phyloP scores from a whole-genome alignment of 2,329 filamentous ascomycete species.

The Pochonia chlamydosporia region DNA sequence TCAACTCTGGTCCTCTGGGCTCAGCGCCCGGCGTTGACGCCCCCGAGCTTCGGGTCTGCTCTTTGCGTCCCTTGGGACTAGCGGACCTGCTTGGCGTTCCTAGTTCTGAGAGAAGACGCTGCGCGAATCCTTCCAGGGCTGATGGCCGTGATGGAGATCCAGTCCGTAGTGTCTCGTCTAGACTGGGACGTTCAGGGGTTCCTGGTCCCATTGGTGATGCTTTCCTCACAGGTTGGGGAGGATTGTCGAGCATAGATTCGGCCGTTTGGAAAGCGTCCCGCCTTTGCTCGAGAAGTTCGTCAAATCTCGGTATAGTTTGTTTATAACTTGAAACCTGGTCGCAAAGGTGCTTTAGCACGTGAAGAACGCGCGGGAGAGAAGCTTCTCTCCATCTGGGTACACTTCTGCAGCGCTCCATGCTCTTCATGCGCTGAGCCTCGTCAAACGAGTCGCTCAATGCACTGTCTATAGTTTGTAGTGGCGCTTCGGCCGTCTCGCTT shows the following conservation, averaged over 20 bases:
- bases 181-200: slow-evolving; percentile 36
- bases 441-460: slow-evolving; percentile 3
- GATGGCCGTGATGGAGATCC: slow-evolving; percentile 48
- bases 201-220: slow-evolving; percentile 24
- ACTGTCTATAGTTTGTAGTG: not conserved
- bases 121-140: slow-evolving; percentile 55
- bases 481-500: slow-evolving; percentile 5
- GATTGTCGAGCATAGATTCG: slow-evolving; percentile 38
- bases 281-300: slow-evolving; percentile 62
- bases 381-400: slow-evolving; percentile 47
- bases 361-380: slow-evolving; percentile 48
- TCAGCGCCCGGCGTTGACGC: slow-evolving; percentile 23
- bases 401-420: slow-evolving; percentile 45
- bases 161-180: slow-evolving; percentile 38
- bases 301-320: slow-evolving; percentile 62
- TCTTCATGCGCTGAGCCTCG: slow-evolving; percentile 33
- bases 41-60: slow-evolving; percentile 28
- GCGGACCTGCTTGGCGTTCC: slow-evolving; percentile 45
- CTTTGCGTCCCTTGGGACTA: slow-evolving; percentile 46
- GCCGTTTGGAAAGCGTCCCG: slow-evolving; percentile 60
- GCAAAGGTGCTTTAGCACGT: slow-evolving; percentile 52
- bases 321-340: slow-evolving; percentile 59
- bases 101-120: slow-evolving; percentile 56
- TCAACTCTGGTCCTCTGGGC: slow-evolving; percentile 14
- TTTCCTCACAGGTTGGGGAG: slow-evolving; percentile 18